Base-by-base conservation (phyloP, 345 rosid species). In the Hevea brasiliensis region DNA sequence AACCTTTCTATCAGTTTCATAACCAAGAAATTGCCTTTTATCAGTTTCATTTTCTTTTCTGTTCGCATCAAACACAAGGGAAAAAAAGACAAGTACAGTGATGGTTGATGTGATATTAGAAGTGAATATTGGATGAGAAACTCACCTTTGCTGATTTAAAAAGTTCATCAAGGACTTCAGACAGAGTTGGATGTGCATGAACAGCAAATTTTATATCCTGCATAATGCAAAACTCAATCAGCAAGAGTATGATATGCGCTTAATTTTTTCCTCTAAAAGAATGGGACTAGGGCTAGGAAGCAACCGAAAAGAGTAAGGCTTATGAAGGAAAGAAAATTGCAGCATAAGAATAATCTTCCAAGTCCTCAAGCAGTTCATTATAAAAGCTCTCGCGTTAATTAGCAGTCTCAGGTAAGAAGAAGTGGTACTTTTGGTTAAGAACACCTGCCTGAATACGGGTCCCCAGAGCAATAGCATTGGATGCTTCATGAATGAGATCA, bases 401-500 rank as follows among this genome's bases (percentile, higher is more conserved):
- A n/a, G 55, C n/a, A 21, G 44, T 63, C 37, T 32, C 47, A 27
- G 76, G 65, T 7, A 3, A 10, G 26, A 11, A 50, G 47, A 63
- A 11, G 58, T 17, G 27, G 64, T 42, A 26, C 12, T 59, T 50
- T 73, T 35, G 63, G 40, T 50, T 10, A n/a, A 71, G 7, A 68
- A 68, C 4, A 48, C 82, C 47, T 56, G 90, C 99, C 81, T 93
- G 93, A 82, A 96, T 88, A 40, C 89, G 81, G 37, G 98, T 90
- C 57, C 97, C 98, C 71, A 96, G 68, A 54, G 97, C 97, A 54
- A 96, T 90, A 8, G 99, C 99, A 77, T 96, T 96, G 35, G 99
- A 96, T 58, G 98, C 99, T 90, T 95, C 99, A 65, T 95, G 99
- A 83, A 95, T 95, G 72, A 95, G 98, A 79, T 95, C 99, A 51